Conservation (phyloP, 805 yeast species). For the Priceomyces fermenticarens region DNA sequence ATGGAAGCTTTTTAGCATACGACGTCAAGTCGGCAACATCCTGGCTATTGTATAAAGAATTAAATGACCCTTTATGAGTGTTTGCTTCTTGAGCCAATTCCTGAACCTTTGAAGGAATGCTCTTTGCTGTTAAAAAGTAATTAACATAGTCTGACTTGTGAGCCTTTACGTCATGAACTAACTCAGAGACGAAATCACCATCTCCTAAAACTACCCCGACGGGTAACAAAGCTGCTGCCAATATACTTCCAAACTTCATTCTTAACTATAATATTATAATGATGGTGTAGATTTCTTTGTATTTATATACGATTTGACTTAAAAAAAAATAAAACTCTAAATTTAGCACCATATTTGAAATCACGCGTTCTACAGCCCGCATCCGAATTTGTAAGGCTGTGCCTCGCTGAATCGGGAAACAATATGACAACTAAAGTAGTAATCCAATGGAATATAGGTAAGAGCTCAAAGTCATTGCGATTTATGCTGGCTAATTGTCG, state of each 20-base stretch:
- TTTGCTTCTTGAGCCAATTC: conserved; percentile 27
- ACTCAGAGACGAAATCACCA: conserved; percentile 28
- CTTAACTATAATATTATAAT: not conserved
- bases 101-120: conserved; percentile 26
- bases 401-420: no score
- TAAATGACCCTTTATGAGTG: conserved; percentile 34
- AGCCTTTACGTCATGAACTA: conserved; percentile 30
- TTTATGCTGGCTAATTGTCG: no score
- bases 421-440: no score
- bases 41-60: conserved; percentile 26
- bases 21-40: conserved; percentile 19
- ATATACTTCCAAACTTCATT: conserved; percentile 1
- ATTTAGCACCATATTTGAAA: no score
- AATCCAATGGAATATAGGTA: no score
- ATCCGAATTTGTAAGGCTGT: no score
- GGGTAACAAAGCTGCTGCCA: conserved; percentile 1
- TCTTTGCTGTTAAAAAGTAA: conserved; percentile 24
- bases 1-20: conserved; percentile 36
- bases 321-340: not conserved
- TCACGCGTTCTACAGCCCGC: no score
- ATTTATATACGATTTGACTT: not conserved
- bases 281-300: not conserved
- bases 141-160: conserved; percentile 24
- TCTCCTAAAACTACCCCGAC: conserved; percentile 2
- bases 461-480: no score